Evolutionary conservation across 371 early-diverging fungal genomes (phyloP).

Genomic region (Mucor indicus): DNA sequence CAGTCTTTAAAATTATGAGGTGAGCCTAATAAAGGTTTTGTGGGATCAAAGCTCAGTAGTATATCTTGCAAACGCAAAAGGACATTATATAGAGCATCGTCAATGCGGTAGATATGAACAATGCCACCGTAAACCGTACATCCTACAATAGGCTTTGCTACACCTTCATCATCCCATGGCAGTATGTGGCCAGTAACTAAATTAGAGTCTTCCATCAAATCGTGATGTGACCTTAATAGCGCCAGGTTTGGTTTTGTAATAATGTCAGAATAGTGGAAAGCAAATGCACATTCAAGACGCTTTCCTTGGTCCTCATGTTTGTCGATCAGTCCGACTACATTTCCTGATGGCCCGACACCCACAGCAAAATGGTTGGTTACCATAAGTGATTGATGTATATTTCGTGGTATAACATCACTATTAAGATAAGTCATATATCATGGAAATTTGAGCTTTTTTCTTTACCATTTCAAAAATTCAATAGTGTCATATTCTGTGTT

Average conservation of each 20-base stretch:
- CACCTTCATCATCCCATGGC: conserved; percentile 11
- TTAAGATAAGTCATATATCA: not conserved
- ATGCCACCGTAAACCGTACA: conserved; percentile 33
- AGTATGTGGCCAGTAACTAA: conserved; percentile 7
- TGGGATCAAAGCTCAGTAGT: conserved; percentile 15
- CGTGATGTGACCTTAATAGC: conserved; percentile 10
- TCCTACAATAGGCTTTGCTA: conserved; percentile 24
- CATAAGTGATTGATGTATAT: conserved; percentile 26
- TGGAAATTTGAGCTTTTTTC: not conserved
- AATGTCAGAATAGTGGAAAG: conserved; percentile 37
- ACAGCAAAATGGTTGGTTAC: conserved; percentile 20
- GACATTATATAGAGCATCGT: conserved; percentile 7
- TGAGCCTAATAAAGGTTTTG: conserved; percentile 24
- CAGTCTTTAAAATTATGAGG: conserved; percentile 21
- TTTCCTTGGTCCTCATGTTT: conserved; percentile 24
- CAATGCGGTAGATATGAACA: conserved; percentile 24
- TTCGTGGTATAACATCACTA: conserved; percentile 30
- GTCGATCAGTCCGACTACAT: conserved; percentile 28
- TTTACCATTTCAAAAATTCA: conserved; percentile 34
- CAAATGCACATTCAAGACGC: conserved; percentile 21
- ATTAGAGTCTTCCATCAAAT: not conserved
- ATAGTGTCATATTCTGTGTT: conserved; percentile 15
- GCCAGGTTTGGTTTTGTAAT: conserved; percentile 25
- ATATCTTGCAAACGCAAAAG: conserved; percentile 20
- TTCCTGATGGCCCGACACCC: conserved; percentile 27